Evolutionary conservation across 2,329 filamentous ascomycete species (phyloP), one percentile per base, ranked within the genome.

Genomic region (Achaetomium macrosporum): DNA sequence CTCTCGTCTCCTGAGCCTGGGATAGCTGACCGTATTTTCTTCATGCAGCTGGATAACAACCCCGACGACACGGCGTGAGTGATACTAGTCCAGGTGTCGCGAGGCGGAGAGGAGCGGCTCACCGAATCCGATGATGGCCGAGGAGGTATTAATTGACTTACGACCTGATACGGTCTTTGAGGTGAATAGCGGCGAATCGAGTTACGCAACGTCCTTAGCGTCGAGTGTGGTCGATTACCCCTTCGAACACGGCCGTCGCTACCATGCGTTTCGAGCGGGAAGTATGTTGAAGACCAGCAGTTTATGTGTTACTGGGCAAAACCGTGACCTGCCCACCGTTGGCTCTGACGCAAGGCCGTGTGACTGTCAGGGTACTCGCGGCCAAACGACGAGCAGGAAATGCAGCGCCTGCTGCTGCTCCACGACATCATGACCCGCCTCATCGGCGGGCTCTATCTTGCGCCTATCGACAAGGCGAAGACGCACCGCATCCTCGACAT

Each of bases 401-500:
- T 68, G 47, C 66, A 71, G 19, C 68, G 70, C 0, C 61, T 61
- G 20, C 46, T 56, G 36, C 11, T 62, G 36, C 29, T 44, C 7
- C 57, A 62, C n/a, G 49, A 45, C 3, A 30, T 62, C 12, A 51
- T 61, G 49, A 50, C 50, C 20, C 39, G 35, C 33, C 47, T 19
- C 19, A 47, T 56, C 20, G 53, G 53, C 41, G 49, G 53, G 12
- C 61, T 72, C 5, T 66, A 63, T 51, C 57, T 64, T 13, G 64
- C 68, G 2, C 65, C 67, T 2, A 57, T 71, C 16, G 51, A 61
- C 16, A 51, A 67, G 19, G 59, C 61, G 8, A 64, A 62, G 17
- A 61, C 63, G 13, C 65, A 66, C 2, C 62, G 61, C 5, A 64
- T 76, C 13, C 65, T 76, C 1, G 73, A 76, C 45, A 65, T 76